Base-by-base conservation (phyloP, 148 eudicot species). In the Rhododendron henanense region DNA sequence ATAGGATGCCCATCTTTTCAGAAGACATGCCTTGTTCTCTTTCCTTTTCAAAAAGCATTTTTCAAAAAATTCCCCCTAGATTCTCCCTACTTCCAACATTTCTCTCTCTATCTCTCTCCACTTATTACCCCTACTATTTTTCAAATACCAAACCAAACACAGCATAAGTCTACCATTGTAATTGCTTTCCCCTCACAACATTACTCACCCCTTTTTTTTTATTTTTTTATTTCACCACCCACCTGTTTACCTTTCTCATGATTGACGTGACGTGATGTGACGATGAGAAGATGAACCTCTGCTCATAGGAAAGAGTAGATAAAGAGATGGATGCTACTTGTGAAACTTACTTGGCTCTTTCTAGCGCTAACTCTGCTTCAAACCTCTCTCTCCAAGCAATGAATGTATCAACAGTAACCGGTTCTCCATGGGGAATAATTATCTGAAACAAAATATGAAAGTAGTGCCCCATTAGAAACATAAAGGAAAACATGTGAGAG, bases 301-400 rank as follows among this genome's bases (percentile, higher is more conserved):
- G 3, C 5, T 35, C 1, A 2, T 33, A 18, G 55, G 45, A 47
- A 63, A 67, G 53, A 31, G 25, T 6, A 76, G 21, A 37, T 44
- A 59, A 85, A 8, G 18, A 78, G 63, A 28, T 35, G 2, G 31
- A 13, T 63, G 86, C 79, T 19, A 44, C 53, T 23, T 61, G n/a
- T 65, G 78, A 80, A 85, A 90, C 98, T 93, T 88, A 97, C 99
- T 97, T 97, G 91, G 99, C 99, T 88, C 93, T 94, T 90, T 95
- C 95, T n/a, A 97, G 91, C 25, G 98, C 99, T 82, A 95, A 85
- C 90, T 95, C 99, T 67, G 98, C 99, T 90, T 97, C 98, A 91
- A 89, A 95, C 91, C 96, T 92, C 80, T 95, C 99, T 85, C 98
- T 94, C 99, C 98, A 97, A 48, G 99, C 96, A 87, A 94, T 84